Conservation (phyloP, 1,284 basidiomycete genomes). For the Inonotus obliquus region DNA sequence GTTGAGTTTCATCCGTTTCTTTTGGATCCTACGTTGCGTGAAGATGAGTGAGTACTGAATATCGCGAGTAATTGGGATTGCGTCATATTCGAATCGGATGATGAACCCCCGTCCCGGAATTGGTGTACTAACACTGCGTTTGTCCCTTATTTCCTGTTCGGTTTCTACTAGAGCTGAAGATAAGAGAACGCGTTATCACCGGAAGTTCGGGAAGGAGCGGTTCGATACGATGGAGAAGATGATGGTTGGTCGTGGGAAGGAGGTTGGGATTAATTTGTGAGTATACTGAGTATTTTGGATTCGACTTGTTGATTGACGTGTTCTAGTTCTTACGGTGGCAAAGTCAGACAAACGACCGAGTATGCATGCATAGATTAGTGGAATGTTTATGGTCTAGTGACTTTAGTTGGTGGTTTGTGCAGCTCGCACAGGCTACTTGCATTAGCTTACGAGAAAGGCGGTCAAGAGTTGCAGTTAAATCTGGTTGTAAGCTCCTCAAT, state of each 20-base stretch:
- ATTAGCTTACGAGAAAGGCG: conserved; percentile 16
- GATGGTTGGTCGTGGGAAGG: conserved; percentile 12
- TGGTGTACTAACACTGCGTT: too few relatives aligned
- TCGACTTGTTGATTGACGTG: background rate
- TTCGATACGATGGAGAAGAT: conserved; percentile 8
- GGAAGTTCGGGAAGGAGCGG: conserved; percentile 15
- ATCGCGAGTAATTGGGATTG: background rate
- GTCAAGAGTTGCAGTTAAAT: conserved; percentile 5
- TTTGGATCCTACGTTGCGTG: conserved; percentile 11
- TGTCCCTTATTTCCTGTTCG: too few relatives aligned
- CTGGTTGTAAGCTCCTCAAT: conserved; percentile 7
- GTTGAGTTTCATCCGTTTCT: conserved; percentile 16
- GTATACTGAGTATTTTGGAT: background rate
- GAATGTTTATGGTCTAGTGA: background rate
- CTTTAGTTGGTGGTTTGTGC: background rate
- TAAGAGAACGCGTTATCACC: conserved; percentile 5
- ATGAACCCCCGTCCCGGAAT: too few relatives aligned
- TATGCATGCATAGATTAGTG: background rate
- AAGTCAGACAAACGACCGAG: conserved; percentile 17
- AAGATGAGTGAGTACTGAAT: conserved; percentile 14
- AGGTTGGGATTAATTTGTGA: conserved; percentile 18
- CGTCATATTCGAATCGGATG: background rate
- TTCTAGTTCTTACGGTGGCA: conserved; percentile 14
- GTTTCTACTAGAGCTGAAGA: background rate
- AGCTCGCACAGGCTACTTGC: conserved; percentile 16